Base-by-base conservation (phyloP, 441 rosid species). In the Daphne laureola region DNA sequence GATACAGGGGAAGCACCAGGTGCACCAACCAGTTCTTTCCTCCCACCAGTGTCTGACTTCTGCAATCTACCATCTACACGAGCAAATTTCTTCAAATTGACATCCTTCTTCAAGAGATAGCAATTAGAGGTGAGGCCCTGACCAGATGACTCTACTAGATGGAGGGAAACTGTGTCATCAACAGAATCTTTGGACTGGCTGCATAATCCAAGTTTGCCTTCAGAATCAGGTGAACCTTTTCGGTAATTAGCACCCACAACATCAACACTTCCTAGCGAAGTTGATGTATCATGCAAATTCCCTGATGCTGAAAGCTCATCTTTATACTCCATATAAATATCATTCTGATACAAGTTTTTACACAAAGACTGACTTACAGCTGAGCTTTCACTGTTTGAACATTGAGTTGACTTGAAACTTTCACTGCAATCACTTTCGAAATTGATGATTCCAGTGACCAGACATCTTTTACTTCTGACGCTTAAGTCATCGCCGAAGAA, bases 1-100 rank as follows among this genome's bases (percentile, higher is more conserved):
- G 94, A 83, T 67, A 78, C 75, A 43, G 98, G 92, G 27, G 94
- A 89, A 31, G 90, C 75, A 68, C 73, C 76, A 62, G 82, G 74
- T 65, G 71, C 80, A 62, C 73, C 66, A 46, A 54, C 65, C 46
- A 71, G 26, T 25, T 79, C 86, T 59, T 79, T 78, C 38, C 64
- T 73, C 55, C 61, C 71, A 51, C 68, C 52, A 57, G 61, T 69
- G 45, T 74, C 71, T 54, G 61, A 49, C 65, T 59, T 77, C 54
- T 42, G 75, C 56, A 58, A 46, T 54, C 66, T 71, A 46, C 64
- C 63, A 50, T 59, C 49, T 45, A 57, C 66, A 66, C 60, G 57
- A 62, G 53, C 62, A 17, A 55, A 63, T 53, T 50, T 69, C 8
- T 67, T 79, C 43, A 52, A 51, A 16, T 68, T 65, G 54, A 58